These are phyloP conservation scores for Starmerella powellii DNA, from an alignment of 805 yeast species.

Conservation along the genomic window DNA sequence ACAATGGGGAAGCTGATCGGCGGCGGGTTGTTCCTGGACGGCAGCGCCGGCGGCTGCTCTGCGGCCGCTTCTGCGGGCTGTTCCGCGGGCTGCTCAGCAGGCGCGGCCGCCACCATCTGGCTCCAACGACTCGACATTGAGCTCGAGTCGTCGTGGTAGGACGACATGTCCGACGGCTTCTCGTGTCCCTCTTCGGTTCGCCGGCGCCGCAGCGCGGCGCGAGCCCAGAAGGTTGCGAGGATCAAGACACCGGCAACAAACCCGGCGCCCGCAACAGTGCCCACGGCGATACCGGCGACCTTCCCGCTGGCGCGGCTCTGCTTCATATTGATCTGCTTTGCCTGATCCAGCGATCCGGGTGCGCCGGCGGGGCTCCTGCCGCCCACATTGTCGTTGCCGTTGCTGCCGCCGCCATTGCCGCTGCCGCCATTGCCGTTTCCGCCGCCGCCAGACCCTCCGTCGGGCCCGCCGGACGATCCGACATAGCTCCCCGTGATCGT, in stretches of 20 bases:
- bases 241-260: slow-evolving; percentile 52
- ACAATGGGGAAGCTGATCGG: slow-evolving; percentile 32
- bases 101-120: not conserved
- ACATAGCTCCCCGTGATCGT: slow-evolving; percentile 29
- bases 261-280: slow-evolving; percentile 67
- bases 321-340: slow-evolving; percentile 27
- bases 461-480: not conserved
- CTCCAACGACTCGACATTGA: slow-evolving; percentile 11
- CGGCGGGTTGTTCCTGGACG: slow-evolving; percentile 12
- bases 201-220: slow-evolving; percentile 34
- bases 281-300: slow-evolving; percentile 69
- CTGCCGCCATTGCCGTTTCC: slow-evolving; percentile 15
- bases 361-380: slow-evolving; percentile 11
- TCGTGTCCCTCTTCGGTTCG: slow-evolving; percentile 28
- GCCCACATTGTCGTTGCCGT: slow-evolving; percentile 16
- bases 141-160: slow-evolving; percentile 19
- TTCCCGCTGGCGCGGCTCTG: slow-evolving; percentile 27
- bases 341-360: slow-evolving; percentile 29
- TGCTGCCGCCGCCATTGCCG: slow-evolving; percentile 2
- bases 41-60: not conserved
- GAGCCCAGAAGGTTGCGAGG: slow-evolving; percentile 4
- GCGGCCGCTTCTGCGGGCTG: not conserved
- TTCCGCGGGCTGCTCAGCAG: not conserved
- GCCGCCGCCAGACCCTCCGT: slow-evolving; percentile 1
- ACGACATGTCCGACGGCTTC: slow-evolving; percentile 19